Evolutionary conservation across 2,329 filamentous ascomycete species (phyloP), one percentile per base, ranked within the genome.

Genomic region (Diaporthe aspalathi): DNA sequence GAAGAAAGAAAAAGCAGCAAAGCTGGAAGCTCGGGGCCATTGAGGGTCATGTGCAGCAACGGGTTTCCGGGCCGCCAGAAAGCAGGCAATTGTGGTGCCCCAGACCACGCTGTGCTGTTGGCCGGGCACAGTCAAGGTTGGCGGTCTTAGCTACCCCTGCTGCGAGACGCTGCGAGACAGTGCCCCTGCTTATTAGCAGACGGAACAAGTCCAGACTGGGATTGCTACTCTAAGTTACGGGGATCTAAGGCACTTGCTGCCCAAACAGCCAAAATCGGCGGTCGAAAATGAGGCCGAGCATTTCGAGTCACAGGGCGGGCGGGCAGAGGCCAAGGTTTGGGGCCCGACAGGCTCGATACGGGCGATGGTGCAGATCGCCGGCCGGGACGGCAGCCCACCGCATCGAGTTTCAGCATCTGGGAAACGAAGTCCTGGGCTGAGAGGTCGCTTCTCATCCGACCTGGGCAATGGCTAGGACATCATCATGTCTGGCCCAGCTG

Each of bases 291-390:
- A 73, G 3, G 74, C 81, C 16, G 74, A 77, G 49, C 74, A 80
- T 14, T 67, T 83, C 3, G 76, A 77, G 3, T 74, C 79, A 1
- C 87, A 83, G 79, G 66, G 70, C 74, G 11, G 32, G 32, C 84
- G 82, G 76, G 78, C 76, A 71, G 85, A 88, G 35, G 82, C 81
- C 0, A 91, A 89, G 79, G 17, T 17, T 17, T 17, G 0, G 5
- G 74, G 77, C 20, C 73, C 75, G 17, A 74, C 76, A 14, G 73
- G 76, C 43, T 88, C 87, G 27, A 86, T 82, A 62, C 81, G 91
- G 17, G 82, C 90, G n/a, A 80, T 92, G 16, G 86, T 83, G 3
- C 90, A 92, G 77, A 83, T 92, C 71, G 84, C 71, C 90, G 92
- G 76, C 89, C 90, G 0, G 90, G 91, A 12, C 83, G 90, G 0